Evolutionary conservation across 768 basidiomycete species (phyloP), one percentile per base, ranked within the genome.

Genomic region (Rhodotorula babjevae): DNA sequence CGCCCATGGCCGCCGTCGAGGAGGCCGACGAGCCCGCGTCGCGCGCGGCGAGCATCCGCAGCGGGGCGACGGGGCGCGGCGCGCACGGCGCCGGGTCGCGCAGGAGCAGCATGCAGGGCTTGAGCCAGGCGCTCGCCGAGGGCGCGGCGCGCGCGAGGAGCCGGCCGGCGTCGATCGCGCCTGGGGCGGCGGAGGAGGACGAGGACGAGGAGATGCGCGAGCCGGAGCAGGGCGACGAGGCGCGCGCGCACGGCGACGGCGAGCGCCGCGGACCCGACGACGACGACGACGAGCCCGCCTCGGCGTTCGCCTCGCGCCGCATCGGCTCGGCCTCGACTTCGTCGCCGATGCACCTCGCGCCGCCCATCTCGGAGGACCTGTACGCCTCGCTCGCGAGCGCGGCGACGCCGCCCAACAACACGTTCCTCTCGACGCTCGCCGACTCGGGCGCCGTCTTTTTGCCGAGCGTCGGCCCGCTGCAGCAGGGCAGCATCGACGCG

Each of bases 321-420:
- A 16, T 42, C 50, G 64, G 44, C 49, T 52, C 40, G 65, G n/a
- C n/a, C 36, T 36, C 36, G 36, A n/a, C n/a, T n/a, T 36, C 36
- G 36, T 36, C 36, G 5, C 29, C 52, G 36, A 25, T 61, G 47
- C 57, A 69, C 53, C 68, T 63, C 49, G 49, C 71, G 18, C 57
- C 67, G 23, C 69, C 69, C 40, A 15, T 46, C 14, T n/a, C 62
- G 59, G 56, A 61, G 25, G 68, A 40, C 44, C 25, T 63, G 61
- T 61, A 72, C 57, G 64, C 67, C 70, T 63, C 67, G 11, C 61
- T 76, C 40, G 68, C 74, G 5, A 73, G 77, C 27, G 79, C 79
- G 10, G 77, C 79, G 7, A 83, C 82, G 21, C 82, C 82, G 1
- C 80, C 79, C 67, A 83, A 83, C 73, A 78, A 79, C 29, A 80